These are phyloP conservation scores for Neopestalotiopsis sp. DNA, from an alignment of 2,329 filamentous ascomycete genomes.

Conservation along the genomic window DNA sequence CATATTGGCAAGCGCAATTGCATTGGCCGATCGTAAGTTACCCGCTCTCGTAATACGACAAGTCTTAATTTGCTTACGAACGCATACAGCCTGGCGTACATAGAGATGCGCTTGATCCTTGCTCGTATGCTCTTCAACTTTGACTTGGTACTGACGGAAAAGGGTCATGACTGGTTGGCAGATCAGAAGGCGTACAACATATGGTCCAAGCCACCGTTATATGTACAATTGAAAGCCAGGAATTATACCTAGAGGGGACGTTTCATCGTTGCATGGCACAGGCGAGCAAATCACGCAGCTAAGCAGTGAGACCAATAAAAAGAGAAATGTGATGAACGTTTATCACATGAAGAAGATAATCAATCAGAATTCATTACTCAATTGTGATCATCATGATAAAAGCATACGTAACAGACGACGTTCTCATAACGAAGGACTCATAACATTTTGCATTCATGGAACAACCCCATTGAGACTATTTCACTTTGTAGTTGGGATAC, in stretches of 20 bases:
- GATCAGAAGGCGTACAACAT: conserved; percentile 9
- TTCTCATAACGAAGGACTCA: no score
- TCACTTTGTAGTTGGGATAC: conserved; percentile 20
- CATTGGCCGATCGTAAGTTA: conserved; percentile 20
- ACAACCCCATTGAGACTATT: background rate
- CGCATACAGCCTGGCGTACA: conserved; percentile 34
- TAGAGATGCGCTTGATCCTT: conserved; percentile 47
- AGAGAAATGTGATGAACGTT: no score
- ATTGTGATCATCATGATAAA: no score
- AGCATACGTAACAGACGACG: no score
- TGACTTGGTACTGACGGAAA: conserved; percentile 38
- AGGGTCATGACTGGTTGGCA: conserved; percentile 29
- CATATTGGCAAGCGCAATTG: conserved; percentile 18
- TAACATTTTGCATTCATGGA: no score
- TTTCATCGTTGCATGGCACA: no score
- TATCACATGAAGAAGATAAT: no score
- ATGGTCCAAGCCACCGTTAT: conserved; percentile 7
- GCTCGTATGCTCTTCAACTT: conserved; percentile 46
- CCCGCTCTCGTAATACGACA: background rate
- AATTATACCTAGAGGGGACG: conserved; percentile 22
- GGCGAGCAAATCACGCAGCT: no score
- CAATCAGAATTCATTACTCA: no score
- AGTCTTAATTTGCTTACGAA: background rate
- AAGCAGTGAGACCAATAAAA: no score
- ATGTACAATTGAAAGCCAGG: background rate